phyloP scores from a whole-genome alignment of 352 stramenopile species.

The Thalassiosira pacifica region DNA sequence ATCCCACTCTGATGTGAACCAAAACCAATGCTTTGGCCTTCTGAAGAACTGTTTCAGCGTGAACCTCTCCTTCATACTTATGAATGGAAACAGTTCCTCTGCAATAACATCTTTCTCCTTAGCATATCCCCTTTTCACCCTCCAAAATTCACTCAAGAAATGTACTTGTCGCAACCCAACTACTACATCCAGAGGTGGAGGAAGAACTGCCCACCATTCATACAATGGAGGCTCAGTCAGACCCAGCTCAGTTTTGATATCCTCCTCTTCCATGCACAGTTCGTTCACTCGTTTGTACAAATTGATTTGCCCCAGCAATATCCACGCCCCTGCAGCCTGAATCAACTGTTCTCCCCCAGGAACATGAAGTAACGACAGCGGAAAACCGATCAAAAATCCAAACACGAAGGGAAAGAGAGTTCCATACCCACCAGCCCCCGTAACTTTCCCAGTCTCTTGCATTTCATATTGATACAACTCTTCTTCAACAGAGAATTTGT shows the following conservation, averaged over 20 bases:
- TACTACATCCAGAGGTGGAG: constrained; percentile 73
- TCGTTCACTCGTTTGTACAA: constrained; percentile 78
- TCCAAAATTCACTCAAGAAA: constrained; percentile 77
- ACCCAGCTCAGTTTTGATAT: constrained; percentile 44
- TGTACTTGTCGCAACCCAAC: constrained; percentile 77
- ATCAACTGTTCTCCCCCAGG: constrained; percentile 56
- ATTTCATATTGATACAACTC: constrained; percentile 78
- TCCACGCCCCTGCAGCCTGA: constrained; percentile 63
- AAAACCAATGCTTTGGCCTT: constrained; percentile 74
- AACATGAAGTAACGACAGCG: constrained; percentile 63
- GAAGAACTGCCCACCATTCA: constrained; percentile 73
- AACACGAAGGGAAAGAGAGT: constrained; percentile 79
- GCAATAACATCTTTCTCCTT: constrained; percentile 73
- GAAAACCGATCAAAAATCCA: constrained; percentile 73
- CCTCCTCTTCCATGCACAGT: constrained; percentile 64
- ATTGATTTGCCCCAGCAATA: constrained; percentile 73
- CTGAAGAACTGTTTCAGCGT: constrained; percentile 76
- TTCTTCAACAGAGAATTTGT: constrained; percentile 80
- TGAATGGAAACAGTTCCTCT: constrained; percentile 79
- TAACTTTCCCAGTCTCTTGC: constrained; percentile 55
- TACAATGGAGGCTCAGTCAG: constrained; percentile 55
- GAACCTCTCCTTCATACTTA: constrained; percentile 65
- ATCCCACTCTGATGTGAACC: constrained; percentile 70
- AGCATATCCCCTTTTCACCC: constrained; percentile 57
- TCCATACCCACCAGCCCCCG: constrained; percentile 70